Evolutionary conservation across 164 flowering plant genomes (phyloP).

Genomic region (Magnolia changhungtana): DNA sequence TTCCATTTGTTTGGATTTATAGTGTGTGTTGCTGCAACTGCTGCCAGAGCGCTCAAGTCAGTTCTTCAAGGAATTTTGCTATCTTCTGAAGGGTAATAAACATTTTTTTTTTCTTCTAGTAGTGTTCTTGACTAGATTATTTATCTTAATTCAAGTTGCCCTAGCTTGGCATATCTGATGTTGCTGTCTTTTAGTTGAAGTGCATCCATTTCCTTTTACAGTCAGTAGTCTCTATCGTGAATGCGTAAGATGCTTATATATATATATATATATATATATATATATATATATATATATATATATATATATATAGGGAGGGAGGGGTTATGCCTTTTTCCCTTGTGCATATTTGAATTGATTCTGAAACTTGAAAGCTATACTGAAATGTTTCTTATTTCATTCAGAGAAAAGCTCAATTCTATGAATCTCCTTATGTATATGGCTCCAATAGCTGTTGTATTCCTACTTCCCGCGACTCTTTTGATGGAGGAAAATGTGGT

Average conservation of each 20-base stretch:
- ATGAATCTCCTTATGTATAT: slow-evolving; percentile 66
- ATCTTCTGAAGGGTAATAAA: slow-evolving; percentile 55
- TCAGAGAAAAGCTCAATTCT: slow-evolving; percentile 67
- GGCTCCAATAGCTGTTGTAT: slow-evolving; percentile 64
- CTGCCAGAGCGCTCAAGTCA: slow-evolving; percentile 57
- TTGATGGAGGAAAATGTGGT: slow-evolving; percentile 56
- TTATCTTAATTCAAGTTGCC: neutral
- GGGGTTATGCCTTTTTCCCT: neutral
- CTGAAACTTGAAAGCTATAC: slow-evolving; percentile 2
- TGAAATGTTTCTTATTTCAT: slow-evolving; percentile 10
- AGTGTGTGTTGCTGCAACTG: slow-evolving; percentile 58
- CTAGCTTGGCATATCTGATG: neutral
- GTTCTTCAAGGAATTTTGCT: slow-evolving; percentile 56
- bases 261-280: too few relatives aligned
- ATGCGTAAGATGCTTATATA: neutral
- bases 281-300: too few relatives aligned
- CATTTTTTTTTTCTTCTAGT: neutral
- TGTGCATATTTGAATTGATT: neutral
- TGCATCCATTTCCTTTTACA: neutral
- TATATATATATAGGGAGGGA: too few relatives aligned
- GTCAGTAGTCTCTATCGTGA: neutral
- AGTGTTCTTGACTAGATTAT: neutral
- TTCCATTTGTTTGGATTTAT: slow-evolving; percentile 64
- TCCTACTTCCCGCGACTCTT: slow-evolving; percentile 56
- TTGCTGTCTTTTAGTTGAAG: neutral